Evolutionary conservation across 306 rosid species (phyloP), one percentile per base, ranked within the genome.

Genomic region (Vicia sativa): DNA sequence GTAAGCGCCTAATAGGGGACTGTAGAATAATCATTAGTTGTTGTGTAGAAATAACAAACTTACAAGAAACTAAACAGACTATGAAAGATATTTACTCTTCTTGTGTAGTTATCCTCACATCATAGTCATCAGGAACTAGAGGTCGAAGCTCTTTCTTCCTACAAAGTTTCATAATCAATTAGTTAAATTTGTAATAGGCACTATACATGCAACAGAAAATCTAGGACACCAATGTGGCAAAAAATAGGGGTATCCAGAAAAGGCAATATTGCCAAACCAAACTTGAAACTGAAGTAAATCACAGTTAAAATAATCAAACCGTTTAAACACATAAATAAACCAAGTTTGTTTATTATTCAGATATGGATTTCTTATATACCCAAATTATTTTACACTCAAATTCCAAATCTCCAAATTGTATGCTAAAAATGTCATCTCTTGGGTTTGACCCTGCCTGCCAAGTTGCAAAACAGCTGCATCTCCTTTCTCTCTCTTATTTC

Each of bases 81-180:
- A 74, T 68, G 54, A 59, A 56, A 52, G 74, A 77, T 13, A 19
- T 18, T 73, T 90, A 93, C 98, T 88, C 96, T 83, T 87, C 90
- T 85, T 90, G 95, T 46, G 83, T 38, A 54, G 91, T 85, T 77
- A 90, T 90, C 80, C 88, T 90, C 85, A 93, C 93, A 77, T 56
- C 82, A 82, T 85, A 93, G 73, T 82, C 86, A 78, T 86, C 96
- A 48, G 98, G 95, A 60, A 93, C 91, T 71, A 90, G 82, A 50
- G 95, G 98, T 73, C 98, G 95, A 58, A 93, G 97, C 83, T 93
- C 98, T 78, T 57, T 90, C 83, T 90, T 91, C 53, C 98, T 93
- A 43, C 59, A 79, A 66, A 39, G n/a, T 37, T 45, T 52, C 34
- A 55, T 43, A 13, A 77, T 56, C 61, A 70, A 28, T 65, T 55